A percentile compares a stretch with the other conserved stretches of the same genome.
phyloP scores from a whole-genome alignment of 108 stramenopile genomes.

The Nannochloropsis oceanica region DNA sequence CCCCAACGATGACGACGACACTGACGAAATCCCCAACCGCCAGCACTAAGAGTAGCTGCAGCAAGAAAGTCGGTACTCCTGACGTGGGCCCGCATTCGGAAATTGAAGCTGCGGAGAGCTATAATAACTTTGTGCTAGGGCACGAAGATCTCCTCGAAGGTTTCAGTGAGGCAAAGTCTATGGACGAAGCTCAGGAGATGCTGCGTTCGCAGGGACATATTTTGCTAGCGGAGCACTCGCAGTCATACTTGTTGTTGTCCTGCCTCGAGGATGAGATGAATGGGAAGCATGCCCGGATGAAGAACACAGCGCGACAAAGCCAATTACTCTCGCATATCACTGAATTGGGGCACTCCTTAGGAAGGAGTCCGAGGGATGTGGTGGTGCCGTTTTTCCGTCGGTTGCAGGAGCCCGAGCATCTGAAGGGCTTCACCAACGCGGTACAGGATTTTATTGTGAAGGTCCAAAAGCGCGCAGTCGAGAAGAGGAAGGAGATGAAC shows the following conservation, averaged over 20 bases:
- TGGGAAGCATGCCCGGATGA: constrained; percentile 86
- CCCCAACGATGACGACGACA: background rate
- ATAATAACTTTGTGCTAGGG: constrained; percentile 73
- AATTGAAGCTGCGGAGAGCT: constrained; percentile 56
- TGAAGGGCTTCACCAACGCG: constrained; percentile 59
- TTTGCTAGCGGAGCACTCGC: constrained; percentile 84
- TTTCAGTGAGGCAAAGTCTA: constrained; percentile 50
- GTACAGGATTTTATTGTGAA: constrained; percentile 61
- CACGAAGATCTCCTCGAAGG: constrained; percentile 74
- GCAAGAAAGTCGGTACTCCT: constrained; percentile 1
- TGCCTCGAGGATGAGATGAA: constrained; percentile 98
- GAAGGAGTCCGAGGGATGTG: constrained; percentile 88
- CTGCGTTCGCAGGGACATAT: constrained; percentile 65
- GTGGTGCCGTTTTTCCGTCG: constrained; percentile 81
- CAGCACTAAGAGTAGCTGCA: background rate
- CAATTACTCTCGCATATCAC: constrained; percentile 81
- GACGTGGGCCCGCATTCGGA: constrained; percentile 37
- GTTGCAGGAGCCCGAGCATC: constrained; percentile 55
- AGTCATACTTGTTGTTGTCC: constrained; percentile 79
- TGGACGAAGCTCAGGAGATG: constrained; percentile 71
- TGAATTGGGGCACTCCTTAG: constrained; percentile 74
- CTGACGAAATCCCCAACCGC: background rate
- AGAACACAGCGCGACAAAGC: constrained; percentile 61
- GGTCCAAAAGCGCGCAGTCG: constrained; percentile 73
- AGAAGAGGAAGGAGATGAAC: constrained; percentile 80